Conservation (phyloP, 2,329 filamentous ascomycete species). For the Bertia moriformis region DNA sequence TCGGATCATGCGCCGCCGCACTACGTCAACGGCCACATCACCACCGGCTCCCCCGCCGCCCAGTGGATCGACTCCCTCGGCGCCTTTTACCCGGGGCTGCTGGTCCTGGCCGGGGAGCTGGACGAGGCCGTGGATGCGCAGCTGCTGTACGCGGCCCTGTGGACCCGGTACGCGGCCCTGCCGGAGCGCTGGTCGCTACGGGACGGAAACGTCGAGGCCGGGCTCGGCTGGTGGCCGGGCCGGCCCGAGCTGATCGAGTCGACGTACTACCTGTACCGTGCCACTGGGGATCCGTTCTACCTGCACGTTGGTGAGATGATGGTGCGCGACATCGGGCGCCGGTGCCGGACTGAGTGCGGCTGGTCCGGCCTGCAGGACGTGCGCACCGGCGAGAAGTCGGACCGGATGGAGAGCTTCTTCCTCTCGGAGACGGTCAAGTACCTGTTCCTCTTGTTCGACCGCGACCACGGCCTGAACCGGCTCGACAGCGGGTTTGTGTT, state of each 20-base stretch:
- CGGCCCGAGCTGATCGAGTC: conserved; percentile 95
- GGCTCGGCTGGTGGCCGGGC: conserved; percentile 87
- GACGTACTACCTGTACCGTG: conserved; percentile 87
- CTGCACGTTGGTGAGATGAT: conserved; percentile 93
- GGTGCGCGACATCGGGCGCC: conserved; percentile 68
- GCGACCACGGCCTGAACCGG: conserved; percentile 71
- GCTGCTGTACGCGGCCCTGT: conserved; percentile 78
- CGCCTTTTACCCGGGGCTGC: conserved; percentile 82
- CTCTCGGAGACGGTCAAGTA: conserved; percentile 94
- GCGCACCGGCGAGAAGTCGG: conserved; percentile 67
- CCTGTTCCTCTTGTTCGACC: conserved; percentile 79
- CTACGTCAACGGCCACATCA: conserved; percentile 78
- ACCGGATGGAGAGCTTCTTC: conserved; percentile 98
- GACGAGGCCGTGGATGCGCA: conserved; percentile 86
- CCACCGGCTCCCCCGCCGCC: conserved; percentile 73
- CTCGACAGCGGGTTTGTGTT: conserved; percentile 83
- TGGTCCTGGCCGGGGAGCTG: conserved; percentile 74
- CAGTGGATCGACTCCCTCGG: conserved; percentile 94
- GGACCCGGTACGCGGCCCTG: conserved; percentile 82
- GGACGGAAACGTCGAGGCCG: conserved; percentile 70
- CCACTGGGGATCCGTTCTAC: conserved; percentile 91
- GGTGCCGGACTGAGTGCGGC: conserved; percentile 82
- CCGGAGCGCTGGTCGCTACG: conserved; percentile 87
- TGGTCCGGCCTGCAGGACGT: conserved; percentile 85
- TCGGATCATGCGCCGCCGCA: conserved; percentile 70